Evolutionary conservation across 148 eudicot species (phyloP), one percentile per base, ranked within the genome.

Genomic region (Fallopia convolvulus): DNA sequence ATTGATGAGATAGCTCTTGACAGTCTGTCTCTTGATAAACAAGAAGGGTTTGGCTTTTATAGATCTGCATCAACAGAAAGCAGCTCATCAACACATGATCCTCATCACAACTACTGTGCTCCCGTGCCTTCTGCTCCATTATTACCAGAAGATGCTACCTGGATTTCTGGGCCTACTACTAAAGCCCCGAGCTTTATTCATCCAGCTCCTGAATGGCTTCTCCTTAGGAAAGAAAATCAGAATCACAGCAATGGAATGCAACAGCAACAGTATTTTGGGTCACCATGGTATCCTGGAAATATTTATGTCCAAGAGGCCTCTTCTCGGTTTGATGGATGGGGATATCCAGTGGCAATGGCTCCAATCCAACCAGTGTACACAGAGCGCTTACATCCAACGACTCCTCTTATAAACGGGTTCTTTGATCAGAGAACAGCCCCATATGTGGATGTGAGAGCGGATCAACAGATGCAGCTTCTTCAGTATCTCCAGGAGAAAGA

Each of bases 401-500:
- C 90, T 41, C 80, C 88, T 39, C 85, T 82, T 32, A 83, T 78
- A 76, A 86, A 83, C 48, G 92, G 87, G 9, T 82, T 83, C 30
- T 85, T 85, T 52, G 89, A 84, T 72, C 87, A 85, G 49, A 83
- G 81, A 71, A 81, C 80, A 73, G 91, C 70, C 71, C 83, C 88
- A 6, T 81, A 79, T 66, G 84, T 78, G 21, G 88, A 84, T 47
- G 30, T 65, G 18, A 82, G 85, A 76, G 82, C 80, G 4, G 90
- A 87, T 77, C 89, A 88, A 81, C 90, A 88, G 82, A 87, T 78
- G 50, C 85, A 85, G 61, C 90, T 87, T 80, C 75, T 89, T 79
- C 90, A 85, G 30, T 87, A 89, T 77, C 91, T 94, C 33, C 86
- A 88, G 79, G 92, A 88, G 81, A 88, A 81, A 80, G 99, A 95